Base-by-base conservation (phyloP, 352 stramenopile species). In the Stramenopiles sp. region DNA sequence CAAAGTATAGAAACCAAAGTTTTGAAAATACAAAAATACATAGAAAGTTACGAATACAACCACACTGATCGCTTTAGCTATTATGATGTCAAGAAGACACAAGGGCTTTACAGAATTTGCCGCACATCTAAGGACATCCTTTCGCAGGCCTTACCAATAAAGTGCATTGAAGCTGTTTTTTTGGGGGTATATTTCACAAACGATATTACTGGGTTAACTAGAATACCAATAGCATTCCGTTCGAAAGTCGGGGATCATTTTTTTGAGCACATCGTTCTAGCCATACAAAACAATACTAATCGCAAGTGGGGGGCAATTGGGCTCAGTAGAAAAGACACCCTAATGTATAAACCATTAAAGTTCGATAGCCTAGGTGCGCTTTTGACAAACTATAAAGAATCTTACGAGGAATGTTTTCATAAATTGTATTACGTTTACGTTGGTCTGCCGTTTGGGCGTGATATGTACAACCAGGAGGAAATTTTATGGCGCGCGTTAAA, bases 221-320 rank as follows among this genome's bases (percentile, higher is more conserved):
- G 55, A 71, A 71, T 71, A 27, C 55, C 55, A 27, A 71, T 71
- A 22, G 55, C 55, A 27, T 71, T 71, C 55, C 55, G 55, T 27
- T 71, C 55, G 55, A 71, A 71, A 22, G 55, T 71, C 22, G 55
- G 27, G 55, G 55, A 27, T 22, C 55, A 71, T 71, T 71, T 71
- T 71, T 71, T 71, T 71, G 55, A 71, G 55, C 55, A 71, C 55
- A 71, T 71, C 55, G 55, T 71, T 22, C 55, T 71, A 71, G 55
- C 22, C 22, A 71, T 71, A 22, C 22, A 27, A 27, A 25, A 22
- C 22, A 25, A 22, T 27, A 71, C 55, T 22, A 27, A 27, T 25
- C n/a, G n/a, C n/a, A 71, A 71, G 55, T 71, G 55, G 55, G 55
- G 55, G 55, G 55, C 55, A 27, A 71, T 71, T 27, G 55, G 55